Evolutionary conservation across 2,329 filamentous ascomycete species (phyloP).

Genomic region (Beauveria caledonica): DNA sequence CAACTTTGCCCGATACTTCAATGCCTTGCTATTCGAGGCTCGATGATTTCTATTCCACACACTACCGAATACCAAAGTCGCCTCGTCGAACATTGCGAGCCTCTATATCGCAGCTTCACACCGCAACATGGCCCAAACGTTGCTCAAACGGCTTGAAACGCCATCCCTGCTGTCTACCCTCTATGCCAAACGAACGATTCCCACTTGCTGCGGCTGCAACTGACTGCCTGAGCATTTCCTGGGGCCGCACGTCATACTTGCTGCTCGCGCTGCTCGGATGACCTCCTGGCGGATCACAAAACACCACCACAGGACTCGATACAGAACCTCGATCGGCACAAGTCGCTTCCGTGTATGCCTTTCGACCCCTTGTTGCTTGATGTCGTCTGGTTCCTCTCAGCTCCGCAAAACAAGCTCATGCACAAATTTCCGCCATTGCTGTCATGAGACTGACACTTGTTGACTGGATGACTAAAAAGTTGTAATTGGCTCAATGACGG

Average conservation of each 20-base stretch:
- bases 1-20: neutral
- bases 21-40: neutral
- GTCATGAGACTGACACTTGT: neutral
- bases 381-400: neutral
- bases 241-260: neutral
- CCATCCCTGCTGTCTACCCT: neutral
- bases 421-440: neutral
- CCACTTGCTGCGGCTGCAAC: neutral
- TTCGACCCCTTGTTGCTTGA: neutral
- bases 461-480: no score
- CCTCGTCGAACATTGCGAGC: neutral
- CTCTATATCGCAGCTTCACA: neutral
- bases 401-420: slow-evolving; percentile 9
- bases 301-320: neutral
- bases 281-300: neutral
- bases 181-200: slow-evolving; percentile 6
- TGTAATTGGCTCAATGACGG: neutral
- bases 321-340: slow-evolving; percentile 5
- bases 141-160: slow-evolving; percentile 9
- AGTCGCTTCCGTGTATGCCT: neutral
- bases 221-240: neutral
- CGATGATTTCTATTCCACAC: neutral
- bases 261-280: neutral
- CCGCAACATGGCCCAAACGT: slow-evolving; percentile 7
- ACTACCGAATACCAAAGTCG: neutral